phyloP scores from a whole-genome alignment of 495 filamentous ascomycete species.

The Penicillium simplicissimum region DNA sequence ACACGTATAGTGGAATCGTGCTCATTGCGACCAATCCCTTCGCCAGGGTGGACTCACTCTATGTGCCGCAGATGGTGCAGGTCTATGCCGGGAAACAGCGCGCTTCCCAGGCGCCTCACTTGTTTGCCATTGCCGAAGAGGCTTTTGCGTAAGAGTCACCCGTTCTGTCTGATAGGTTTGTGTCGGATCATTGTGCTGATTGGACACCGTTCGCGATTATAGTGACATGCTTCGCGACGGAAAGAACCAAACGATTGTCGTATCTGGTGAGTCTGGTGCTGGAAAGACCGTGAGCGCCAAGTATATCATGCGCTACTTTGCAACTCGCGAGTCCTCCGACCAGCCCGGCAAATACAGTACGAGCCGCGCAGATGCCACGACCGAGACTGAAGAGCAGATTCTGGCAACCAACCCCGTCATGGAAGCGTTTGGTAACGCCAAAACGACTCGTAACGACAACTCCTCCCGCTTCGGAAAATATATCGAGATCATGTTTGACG shows the following conservation, averaged over 20 bases:
- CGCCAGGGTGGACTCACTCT: slow-evolving; percentile 94
- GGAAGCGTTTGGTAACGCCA: slow-evolving; percentile 99
- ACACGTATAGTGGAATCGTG: slow-evolving; percentile 99
- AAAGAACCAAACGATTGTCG: slow-evolving; percentile 97
- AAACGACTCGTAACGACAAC: slow-evolving; percentile 98
- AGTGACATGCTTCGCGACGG: slow-evolving; percentile 96
- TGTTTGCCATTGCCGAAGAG: slow-evolving; percentile 99
- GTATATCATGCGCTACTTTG: slow-evolving; percentile 99
- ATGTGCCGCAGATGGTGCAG: slow-evolving; percentile 98
- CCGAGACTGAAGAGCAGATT: slow-evolving; percentile 97
- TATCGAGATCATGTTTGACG: slow-evolving; percentile 99
- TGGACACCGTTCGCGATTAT: not conserved
- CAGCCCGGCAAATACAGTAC: slow-evolving; percentile 77
- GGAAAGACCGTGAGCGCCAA: slow-evolving; percentile 99
- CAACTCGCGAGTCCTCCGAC: slow-evolving; percentile 92
- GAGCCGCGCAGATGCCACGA: slow-evolving; percentile 84
- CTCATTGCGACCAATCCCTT: slow-evolving; percentile 99
- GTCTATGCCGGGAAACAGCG: slow-evolving; percentile 97
- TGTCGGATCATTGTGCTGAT: not conserved
- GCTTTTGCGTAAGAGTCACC: slow-evolving; percentile 79
- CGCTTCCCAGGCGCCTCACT: slow-evolving; percentile 92
- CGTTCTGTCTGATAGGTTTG: not conserved
- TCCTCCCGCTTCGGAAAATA: slow-evolving; percentile 99
- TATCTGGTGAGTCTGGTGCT: slow-evolving; percentile 97
- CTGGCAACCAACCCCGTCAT: slow-evolving; percentile 98